These are phyloP conservation scores for Blastobotrys muscicola DNA, from an alignment of 805 yeast genomes.

Conservation along the genomic window DNA sequence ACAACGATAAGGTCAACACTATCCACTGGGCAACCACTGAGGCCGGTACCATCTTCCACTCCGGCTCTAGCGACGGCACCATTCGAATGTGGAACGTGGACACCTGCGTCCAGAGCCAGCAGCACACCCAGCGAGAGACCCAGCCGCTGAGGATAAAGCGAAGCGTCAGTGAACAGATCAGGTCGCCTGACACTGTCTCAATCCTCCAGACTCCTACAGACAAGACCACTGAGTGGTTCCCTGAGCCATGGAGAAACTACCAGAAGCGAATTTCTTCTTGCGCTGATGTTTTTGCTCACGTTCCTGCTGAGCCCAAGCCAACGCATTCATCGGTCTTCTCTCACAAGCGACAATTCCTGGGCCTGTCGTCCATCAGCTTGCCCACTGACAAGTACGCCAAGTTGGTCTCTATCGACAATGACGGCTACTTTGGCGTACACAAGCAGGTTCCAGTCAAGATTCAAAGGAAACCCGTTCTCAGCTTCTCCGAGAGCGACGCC, in stretches of 20 bases:
- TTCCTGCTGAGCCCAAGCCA: slow-evolving; percentile 9
- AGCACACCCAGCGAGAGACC: not conserved
- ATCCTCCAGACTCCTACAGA: not conserved
- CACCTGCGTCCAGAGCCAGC: slow-evolving; percentile 7
- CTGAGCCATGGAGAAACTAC: slow-evolving; percentile 22
- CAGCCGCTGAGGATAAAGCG: not conserved
- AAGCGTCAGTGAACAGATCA: not conserved
- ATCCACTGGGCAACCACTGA: slow-evolving; percentile 49
- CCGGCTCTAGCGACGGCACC: slow-evolving; percentile 57
- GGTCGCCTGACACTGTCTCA: not conserved
- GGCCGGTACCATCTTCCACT: slow-evolving; percentile 36
- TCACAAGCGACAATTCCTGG: slow-evolving; percentile 21
- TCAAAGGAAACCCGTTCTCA: too few species aligned
- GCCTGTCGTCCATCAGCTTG: slow-evolving; percentile 13
- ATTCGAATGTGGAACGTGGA: slow-evolving; percentile 57
- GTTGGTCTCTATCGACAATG: slow-evolving; percentile 23
- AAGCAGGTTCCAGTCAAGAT: not conserved
- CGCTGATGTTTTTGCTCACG: slow-evolving; percentile 8
- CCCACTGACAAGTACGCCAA: not conserved
- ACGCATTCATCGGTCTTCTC: slow-evolving; percentile 20
- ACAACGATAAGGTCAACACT: slow-evolving; percentile 43
- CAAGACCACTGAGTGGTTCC: slow-evolving; percentile 4
- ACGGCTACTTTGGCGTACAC: slow-evolving; percentile 28
- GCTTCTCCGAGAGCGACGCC: too few species aligned
- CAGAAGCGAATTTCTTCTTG: slow-evolving; percentile 18